Evolutionary conservation across 2,329 filamentous ascomycete genomes (phyloP), one percentile per base, ranked within the genome.

Genomic region (Microsporum canis): DNA sequence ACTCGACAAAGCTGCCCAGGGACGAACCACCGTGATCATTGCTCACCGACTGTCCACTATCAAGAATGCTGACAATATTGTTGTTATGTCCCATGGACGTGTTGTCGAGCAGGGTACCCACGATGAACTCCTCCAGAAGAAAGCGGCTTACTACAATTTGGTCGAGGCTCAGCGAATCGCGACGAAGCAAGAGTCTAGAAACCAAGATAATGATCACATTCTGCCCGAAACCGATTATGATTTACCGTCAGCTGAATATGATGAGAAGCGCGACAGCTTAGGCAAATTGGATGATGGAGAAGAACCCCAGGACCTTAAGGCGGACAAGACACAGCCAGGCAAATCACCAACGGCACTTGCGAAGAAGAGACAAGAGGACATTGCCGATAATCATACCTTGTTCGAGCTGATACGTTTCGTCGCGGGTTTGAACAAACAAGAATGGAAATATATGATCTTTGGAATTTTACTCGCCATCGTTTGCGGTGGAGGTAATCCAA

Each of bases 401-500:
- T 12, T 53, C 5, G 47, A 84, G 1, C 76, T 96, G 47, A 84
- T 95, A 73, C 89, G 84, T 71, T 79, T 95, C 49, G 88, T 95
- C 67, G 84, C 79, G 39, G 84, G 83, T 3, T 95, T 95, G 78
- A 96, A 96, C 76, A 81, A 73, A 59, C 73, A 80, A 0, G 91
- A 96, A 71, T 84, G 81, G 79, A 77, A 80, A 12, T 77, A 84
- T 41, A 92, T 95, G 88, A 41, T 86, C 1, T 63, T 88, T 61
- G 91, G 89, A 5, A 76, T 95, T 14, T 69, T 87, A 71, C 90
- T 86, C 71, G 85, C 87, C 29, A 80, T 87, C 68, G 84, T 96
- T 65, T 88, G 87, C 63, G 91, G 91, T 72, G 86, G 85, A 63
- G 90, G 87, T 59, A 91, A 95, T 70, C 89, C 89, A 10, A 84